Conservation (phyloP, 1,284 basidiomycete genomes). For the Coniferiporia weirii region DNA sequence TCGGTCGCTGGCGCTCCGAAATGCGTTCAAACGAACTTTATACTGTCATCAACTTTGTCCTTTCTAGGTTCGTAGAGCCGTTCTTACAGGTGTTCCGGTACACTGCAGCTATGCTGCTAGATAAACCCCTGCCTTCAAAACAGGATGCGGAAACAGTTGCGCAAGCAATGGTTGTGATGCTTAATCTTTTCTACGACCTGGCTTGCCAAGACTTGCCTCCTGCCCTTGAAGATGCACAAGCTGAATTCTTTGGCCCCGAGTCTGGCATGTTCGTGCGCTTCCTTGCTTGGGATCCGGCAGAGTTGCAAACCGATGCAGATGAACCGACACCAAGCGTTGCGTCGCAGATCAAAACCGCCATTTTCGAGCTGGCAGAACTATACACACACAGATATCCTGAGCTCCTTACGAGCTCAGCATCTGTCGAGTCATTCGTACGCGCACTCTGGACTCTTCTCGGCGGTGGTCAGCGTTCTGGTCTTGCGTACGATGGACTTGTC, state of each 20-base stretch:
- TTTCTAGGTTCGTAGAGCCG: constrained; percentile 77
- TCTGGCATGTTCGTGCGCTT: constrained; percentile 76
- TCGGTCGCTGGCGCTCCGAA: constrained; percentile 87
- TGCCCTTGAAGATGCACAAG: constrained; percentile 86
- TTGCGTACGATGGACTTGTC: constrained; percentile 84
- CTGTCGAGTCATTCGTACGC: constrained; percentile 81
- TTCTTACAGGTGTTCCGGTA: constrained; percentile 82
- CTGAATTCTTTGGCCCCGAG: constrained; percentile 70
- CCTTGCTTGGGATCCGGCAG: constrained; percentile 70
- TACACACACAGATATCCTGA: constrained; percentile 38
- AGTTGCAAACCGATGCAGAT: constrained; percentile 76
- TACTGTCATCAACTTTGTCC: constrained; percentile 89
- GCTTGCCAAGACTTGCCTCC: constrained; percentile 95
- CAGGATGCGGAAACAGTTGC: constrained; percentile 44
- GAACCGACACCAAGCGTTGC: constrained; percentile 79
- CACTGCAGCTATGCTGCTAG: constrained; percentile 48
- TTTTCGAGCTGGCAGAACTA: constrained; percentile 68
- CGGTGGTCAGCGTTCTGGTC: constrained; percentile 59
- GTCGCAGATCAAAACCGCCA: constrained; percentile 83
- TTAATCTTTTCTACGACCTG: constrained; percentile 92
- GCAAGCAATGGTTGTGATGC: constrained; percentile 71
- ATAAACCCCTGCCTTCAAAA: constrained; percentile 32
- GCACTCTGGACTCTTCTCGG: constrained; percentile 90
- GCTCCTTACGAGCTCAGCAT: constrained; percentile 35
- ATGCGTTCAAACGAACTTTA: constrained; percentile 87